Conservation (phyloP, 192 early-diverging fungal genomes). For the Tieghemiomyces parasiticus region DNA sequence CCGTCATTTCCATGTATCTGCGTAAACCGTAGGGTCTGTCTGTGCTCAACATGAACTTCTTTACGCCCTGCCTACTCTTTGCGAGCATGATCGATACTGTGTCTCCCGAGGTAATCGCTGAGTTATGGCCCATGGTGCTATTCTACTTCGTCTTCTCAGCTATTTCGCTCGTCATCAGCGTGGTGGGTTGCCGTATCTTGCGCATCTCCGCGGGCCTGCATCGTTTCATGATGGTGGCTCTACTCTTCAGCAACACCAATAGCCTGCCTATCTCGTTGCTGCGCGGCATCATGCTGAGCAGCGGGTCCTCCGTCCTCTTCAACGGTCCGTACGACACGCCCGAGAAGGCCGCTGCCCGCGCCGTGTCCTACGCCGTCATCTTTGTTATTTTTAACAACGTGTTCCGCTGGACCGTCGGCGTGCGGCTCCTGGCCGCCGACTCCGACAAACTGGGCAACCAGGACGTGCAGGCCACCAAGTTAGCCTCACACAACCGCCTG, state of each 20-base stretch:
- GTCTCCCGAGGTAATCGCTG: conserved; percentile 39
- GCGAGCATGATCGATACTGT: conserved; percentile 56
- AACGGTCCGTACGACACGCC: conserved; percentile 26
- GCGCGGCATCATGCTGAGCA: conserved; percentile 36
- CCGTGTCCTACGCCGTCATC: conserved; percentile 65
- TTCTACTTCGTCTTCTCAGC: conserved; percentile 32
- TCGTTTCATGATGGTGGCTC: conserved; percentile 43
- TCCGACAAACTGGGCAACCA: background rate
- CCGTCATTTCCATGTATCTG: too few species aligned
- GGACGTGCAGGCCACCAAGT: background rate
- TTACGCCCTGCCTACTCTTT: conserved; percentile 62
- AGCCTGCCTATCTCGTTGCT: conserved; percentile 54
- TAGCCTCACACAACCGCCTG: background rate
- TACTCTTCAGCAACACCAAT: conserved; percentile 60
- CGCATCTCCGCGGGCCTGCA: conserved; percentile 33
- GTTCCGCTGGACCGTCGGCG: conserved; percentile 64
- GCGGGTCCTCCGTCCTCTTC: conserved; percentile 25
- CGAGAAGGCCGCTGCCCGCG: conserved; percentile 32
- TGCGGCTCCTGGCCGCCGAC: conserved; percentile 31
- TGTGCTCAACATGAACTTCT: conserved; percentile 48
- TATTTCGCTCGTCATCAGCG: conserved; percentile 24
- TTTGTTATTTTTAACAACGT: conserved; percentile 67
- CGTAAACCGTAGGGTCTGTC: conserved; percentile 32
- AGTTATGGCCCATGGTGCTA: conserved; percentile 57
- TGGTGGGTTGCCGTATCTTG: conserved; percentile 21